A percentile compares a stretch with the other conserved stretches of the same genome.
These are phyloP conservation scores for Hypoxylon subgilvum DNA, from an alignment of 495 filamentous ascomycete genomes.

Conservation along the genomic window DNA sequence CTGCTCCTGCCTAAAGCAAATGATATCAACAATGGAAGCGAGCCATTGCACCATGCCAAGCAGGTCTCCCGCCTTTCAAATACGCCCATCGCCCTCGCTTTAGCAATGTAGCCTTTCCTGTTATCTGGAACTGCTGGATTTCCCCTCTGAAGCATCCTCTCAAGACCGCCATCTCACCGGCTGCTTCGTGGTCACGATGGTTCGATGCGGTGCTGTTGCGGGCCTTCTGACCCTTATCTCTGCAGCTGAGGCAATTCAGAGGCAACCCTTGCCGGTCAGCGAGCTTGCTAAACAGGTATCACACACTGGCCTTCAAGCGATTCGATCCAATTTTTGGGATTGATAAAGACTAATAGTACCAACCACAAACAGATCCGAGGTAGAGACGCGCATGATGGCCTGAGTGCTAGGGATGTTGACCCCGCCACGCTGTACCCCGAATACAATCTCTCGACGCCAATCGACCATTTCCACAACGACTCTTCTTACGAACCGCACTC, in stretches of 20 bases:
- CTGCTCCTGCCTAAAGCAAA: constrained; percentile 35
- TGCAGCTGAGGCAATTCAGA: constrained; percentile 23
- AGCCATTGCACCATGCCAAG: constrained; percentile 35
- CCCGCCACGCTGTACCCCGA: constrained; percentile 57
- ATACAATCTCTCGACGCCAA: constrained; percentile 68
- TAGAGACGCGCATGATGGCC: constrained; percentile 16
- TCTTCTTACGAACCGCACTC: constrained; percentile 71
- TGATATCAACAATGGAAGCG: constrained; percentile 16
- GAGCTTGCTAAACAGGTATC: constrained; percentile 33
- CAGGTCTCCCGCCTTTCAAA: constrained; percentile 8
- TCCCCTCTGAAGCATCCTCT: not conserved
- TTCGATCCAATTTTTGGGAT: not conserved
- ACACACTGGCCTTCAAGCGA: too few relatives aligned
- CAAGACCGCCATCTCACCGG: not conserved
- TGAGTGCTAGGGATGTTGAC: constrained; percentile 44
- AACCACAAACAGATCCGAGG: constrained; percentile 18
- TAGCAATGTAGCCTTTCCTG: constrained; percentile 2
- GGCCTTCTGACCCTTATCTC: constrained; percentile 23
- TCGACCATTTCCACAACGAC: constrained; percentile 80
- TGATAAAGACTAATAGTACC: not conserved
- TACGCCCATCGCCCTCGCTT: constrained; percentile 17
- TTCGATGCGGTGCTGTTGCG: constrained; percentile 18
- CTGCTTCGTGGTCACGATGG: constrained; percentile 15
- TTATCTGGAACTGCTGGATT: constrained; percentile 1
- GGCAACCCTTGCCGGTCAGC: constrained; percentile 31